These are phyloP conservation scores for Saccharum hybrid DNA, from an alignment of 202 grass and related monocot genomes.

Conservation along the genomic window DNA sequence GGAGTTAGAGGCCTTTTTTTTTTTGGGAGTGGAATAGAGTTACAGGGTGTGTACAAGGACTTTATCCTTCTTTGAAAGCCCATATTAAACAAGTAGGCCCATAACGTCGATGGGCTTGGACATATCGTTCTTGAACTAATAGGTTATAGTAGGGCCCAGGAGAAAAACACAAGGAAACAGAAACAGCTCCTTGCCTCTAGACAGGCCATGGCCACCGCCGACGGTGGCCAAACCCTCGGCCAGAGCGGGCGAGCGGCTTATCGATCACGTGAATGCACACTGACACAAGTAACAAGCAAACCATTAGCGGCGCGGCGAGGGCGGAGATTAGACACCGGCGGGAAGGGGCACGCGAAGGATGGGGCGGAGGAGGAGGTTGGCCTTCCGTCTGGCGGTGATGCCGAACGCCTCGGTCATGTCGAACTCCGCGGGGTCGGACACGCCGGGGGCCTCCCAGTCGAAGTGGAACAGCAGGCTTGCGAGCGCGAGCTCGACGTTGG, in stretches of 20 bases:
- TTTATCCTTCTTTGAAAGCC: too few species aligned
- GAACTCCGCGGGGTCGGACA: not conserved
- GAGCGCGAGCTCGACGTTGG: constrained; percentile 55
- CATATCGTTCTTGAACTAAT: too few species aligned
- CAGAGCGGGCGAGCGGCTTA: not conserved
- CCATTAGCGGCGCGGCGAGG: not conserved
- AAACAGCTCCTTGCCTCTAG: too few species aligned
- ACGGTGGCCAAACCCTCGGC: too few species aligned
- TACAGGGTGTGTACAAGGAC: too few species aligned
- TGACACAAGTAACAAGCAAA: not conserved
- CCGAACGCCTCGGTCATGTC: constrained; percentile 61
- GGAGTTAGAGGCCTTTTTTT: too few species aligned
- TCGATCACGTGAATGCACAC: not conserved
- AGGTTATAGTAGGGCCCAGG: too few species aligned
- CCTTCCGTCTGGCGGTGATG: constrained; percentile 25
- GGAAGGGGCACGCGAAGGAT: constrained; percentile 24
- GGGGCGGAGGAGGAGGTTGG: constrained; percentile 22
- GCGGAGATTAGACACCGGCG: not conserved
- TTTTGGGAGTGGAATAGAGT: too few species aligned
- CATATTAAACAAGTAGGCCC: too few species aligned
- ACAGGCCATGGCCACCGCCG: too few species aligned
- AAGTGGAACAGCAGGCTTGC: constrained; percentile 59
- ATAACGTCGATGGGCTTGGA: too few species aligned
- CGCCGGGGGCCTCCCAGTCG: constrained; percentile 50
- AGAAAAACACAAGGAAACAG: too few species aligned